Evolutionary conservation across 257 asterid genomes (phyloP).

Genomic region (Sherardia arvensis): DNA sequence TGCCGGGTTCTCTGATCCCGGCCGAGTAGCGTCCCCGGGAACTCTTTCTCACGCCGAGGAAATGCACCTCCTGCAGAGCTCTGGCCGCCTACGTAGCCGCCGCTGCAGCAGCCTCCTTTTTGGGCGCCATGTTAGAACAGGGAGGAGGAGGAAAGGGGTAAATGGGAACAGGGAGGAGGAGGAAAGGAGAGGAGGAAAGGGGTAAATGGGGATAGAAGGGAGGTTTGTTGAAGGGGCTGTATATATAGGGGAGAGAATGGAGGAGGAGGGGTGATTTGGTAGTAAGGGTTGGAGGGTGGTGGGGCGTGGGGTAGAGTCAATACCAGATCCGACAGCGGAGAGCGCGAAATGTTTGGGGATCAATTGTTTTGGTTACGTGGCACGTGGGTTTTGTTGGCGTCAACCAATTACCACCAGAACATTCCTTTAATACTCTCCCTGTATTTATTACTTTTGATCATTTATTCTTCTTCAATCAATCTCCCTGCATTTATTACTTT

Average conservation of each 20-base stretch:
- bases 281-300: not conserved
- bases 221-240: not conserved
- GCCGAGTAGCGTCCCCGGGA: slow-evolving; percentile 24
- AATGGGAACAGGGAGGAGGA: no score
- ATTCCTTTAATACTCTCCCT: not conserved
- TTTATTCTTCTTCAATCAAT: no score
- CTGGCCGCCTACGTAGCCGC: not conserved
- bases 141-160: not conserved
- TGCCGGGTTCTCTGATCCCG: slow-evolving; percentile 18
- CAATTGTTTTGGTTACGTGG: slow-evolving; percentile 16
- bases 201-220: not conserved
- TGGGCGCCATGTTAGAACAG: slow-evolving; percentile 13
- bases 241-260: not conserved
- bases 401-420: no score
- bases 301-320: slow-evolving; percentile 14
- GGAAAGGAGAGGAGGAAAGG: not conserved
- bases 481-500: not conserved
- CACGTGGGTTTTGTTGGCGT: slow-evolving; percentile 17
- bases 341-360: not conserved
- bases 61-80: not conserved
- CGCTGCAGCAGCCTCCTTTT: slow-evolving; percentile 10
- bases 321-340: slow-evolving; percentile 17
- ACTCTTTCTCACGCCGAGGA: slow-evolving; percentile 21
- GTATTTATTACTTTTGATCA: no score
- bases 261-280: not conserved